Base-by-base conservation (phyloP, 1,139 yeast species). In the Taphrina betulina region DNA sequence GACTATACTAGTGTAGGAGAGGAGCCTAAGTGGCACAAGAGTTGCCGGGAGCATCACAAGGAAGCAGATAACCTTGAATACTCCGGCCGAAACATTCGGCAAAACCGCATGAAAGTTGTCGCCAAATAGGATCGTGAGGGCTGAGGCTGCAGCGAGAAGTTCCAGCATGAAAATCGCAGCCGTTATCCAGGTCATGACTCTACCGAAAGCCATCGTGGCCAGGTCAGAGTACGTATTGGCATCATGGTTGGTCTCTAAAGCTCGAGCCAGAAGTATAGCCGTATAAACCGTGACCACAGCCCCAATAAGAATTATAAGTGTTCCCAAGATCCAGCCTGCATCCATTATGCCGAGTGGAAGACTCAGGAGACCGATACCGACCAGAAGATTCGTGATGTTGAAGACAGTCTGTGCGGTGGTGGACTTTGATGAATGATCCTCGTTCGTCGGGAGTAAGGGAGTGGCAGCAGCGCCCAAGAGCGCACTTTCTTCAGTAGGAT, bases 161-260 rank as follows among this genome's bases (percentile, higher is more conserved):
- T 90, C 97, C 53, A 86, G 63, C 0, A 90, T 78, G 67, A 90
- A 89, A 5, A 88, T 70, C 3, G 77, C 60, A 0, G 95, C 87
- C 14, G 88, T 85, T 29, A 84, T 67, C 0, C 82, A 70, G 58
- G 86, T 72, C 1, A 83, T 85, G 40, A 71, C 73, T 3, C 78
- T 64, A 0, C 85, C 86, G 67, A 81, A 85, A 0, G 92, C 83
- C 4, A 86, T 88, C 63, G 78, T 82, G 3, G 90, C 94, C 63
- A 86, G 74, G 68, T 89, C 96, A 3, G 95, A 95, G 68, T 88
- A 90, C 0, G 96, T 86, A 78, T 83, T 83, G 61, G 90, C 74
- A 0, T 89, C 81, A 8, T 77, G 78, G 67, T 87, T 90, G 1
- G 85, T 80, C 62, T 83, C 89, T 78, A 87, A 71, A 60, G 85